Conservation (phyloP, 2,329 filamentous ascomycete genomes). For the Fusarium sterilihyphosum region DNA sequence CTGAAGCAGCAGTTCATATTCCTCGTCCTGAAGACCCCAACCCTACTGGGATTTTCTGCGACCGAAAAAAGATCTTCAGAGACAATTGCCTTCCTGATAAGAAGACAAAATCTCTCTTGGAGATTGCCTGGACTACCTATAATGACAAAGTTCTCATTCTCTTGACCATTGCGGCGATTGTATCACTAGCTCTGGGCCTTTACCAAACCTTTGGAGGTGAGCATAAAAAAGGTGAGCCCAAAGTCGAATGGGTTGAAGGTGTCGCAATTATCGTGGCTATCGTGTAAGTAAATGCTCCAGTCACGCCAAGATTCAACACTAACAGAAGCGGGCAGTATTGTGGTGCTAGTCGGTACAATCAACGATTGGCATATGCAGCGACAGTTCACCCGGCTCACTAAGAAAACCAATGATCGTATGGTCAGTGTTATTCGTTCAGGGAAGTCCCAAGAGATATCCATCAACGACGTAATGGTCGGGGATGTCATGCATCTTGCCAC, state of each 20-base stretch:
- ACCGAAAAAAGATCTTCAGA: conserved; percentile 58
- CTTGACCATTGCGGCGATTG: conserved; percentile 72
- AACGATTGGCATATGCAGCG: conserved; percentile 77
- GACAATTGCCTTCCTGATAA: conserved; percentile 72
- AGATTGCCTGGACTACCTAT: conserved; percentile 75
- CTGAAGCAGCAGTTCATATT: conserved; percentile 40
- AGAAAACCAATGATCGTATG: conserved; percentile 69
- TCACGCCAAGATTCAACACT: conserved; percentile 48
- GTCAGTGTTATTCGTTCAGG: conserved; percentile 75
- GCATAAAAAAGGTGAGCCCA: conserved; percentile 59
- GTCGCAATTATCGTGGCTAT: conserved; percentile 74
- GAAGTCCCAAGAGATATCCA: conserved; percentile 69
- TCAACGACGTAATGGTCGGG: conserved; percentile 74
- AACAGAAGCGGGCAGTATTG: conserved; percentile 53
- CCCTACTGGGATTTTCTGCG: conserved; percentile 37
- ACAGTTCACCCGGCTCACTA: conserved; percentile 71
- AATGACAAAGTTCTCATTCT: conserved; percentile 80
- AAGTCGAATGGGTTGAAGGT: conserved; percentile 74
- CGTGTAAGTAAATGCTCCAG: conserved; percentile 44
- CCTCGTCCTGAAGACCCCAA: conserved; percentile 37
- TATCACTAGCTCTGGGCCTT: conserved; percentile 75
- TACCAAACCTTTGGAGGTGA: conserved; percentile 71
- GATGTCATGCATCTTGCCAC: conserved; percentile 76
- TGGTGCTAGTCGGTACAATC: conserved; percentile 69
- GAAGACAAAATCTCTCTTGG: conserved; percentile 69